These are phyloP conservation scores for Neopestalotiopsis rosae DNA, from an alignment of 2,329 filamentous ascomycete genomes.

Conservation along the genomic window DNA sequence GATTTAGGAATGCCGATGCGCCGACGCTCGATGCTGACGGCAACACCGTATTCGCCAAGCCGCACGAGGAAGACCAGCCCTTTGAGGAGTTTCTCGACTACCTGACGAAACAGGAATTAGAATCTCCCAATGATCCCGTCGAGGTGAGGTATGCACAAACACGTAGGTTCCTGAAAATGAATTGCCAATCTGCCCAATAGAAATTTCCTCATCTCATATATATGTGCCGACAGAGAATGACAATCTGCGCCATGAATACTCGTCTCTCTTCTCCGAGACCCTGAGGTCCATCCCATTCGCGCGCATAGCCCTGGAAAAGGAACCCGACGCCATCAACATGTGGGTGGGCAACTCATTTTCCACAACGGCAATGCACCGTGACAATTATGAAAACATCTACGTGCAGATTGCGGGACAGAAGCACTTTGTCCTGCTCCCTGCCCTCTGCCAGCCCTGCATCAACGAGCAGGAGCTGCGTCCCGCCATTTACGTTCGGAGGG, in stretches of 20 bases:
- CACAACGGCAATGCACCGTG: conserved; percentile 76
- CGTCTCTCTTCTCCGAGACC: conserved; percentile 65
- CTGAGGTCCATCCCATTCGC: conserved; percentile 73
- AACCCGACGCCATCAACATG: conserved; percentile 79
- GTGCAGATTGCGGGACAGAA: conserved; percentile 77
- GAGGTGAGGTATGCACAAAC: conserved; percentile 78
- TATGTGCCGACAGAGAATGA: conserved; percentile 67
- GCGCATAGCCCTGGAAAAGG: conserved; percentile 68
- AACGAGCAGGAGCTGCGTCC: conserved; percentile 63
- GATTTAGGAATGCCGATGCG: conserved; percentile 51
- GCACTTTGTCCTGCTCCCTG: conserved; percentile 77
- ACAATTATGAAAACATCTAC: conserved; percentile 87
- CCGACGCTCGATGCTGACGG: conserved; percentile 47
- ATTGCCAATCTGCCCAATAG: too few relatives aligned
- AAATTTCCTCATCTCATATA: neutral
- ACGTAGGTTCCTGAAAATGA: conserved; percentile 52
- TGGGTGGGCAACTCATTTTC: conserved; percentile 80
- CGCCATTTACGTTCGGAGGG: conserved; percentile 61
- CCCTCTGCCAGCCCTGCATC: conserved; percentile 71
- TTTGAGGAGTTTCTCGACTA: conserved; percentile 69
- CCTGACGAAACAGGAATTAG: conserved; percentile 62
- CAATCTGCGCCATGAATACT: conserved; percentile 78
- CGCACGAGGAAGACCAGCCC: conserved; percentile 67
- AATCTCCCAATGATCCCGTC: conserved; percentile 33
- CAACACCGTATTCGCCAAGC: conserved; percentile 69